Evolutionary conservation across 2,329 filamentous ascomycete genomes (phyloP).

Genomic region (Metarhizium sp.): DNA sequence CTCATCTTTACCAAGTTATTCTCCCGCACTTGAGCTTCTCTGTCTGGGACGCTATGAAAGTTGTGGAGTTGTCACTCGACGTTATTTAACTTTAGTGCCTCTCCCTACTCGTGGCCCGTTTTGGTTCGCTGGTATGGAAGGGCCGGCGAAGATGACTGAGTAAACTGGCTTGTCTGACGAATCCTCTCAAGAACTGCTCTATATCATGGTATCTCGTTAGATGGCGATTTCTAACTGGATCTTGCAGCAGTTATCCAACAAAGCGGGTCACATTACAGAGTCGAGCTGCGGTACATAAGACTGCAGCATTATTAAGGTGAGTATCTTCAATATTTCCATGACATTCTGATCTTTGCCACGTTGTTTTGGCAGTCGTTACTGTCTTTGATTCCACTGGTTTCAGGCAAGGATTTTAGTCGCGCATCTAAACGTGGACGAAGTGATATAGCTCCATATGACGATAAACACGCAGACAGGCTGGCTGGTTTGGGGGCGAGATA

Average conservation of each 20-base stretch:
- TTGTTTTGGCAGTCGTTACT: neutral
- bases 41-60: conserved; percentile 46
- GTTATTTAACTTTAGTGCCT: conserved; percentile 55
- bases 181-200: neutral
- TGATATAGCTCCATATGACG: too few relatives aligned
- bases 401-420: neutral
- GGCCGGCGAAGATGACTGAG: conserved; percentile 57
- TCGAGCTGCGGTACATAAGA: neutral
- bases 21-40: conserved; percentile 57
- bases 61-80: conserved; percentile 58
- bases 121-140: conserved; percentile 30
- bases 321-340: neutral
- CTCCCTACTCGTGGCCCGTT: conserved; percentile 42
- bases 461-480: too few relatives aligned
- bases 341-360: neutral
- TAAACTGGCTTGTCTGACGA: conserved; percentile 56
- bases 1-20: conserved; percentile 57
- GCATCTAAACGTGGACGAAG: too few relatives aligned
- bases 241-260: neutral
- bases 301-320: neutral
- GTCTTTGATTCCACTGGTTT: neutral
- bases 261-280: too few relatives aligned
- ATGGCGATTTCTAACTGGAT: neutral
- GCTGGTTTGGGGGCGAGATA: too few relatives aligned
- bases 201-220: neutral